Evolutionary conservation across 352 stramenopile species (phyloP).

Genomic region (Phytopythium boreale): DNA sequence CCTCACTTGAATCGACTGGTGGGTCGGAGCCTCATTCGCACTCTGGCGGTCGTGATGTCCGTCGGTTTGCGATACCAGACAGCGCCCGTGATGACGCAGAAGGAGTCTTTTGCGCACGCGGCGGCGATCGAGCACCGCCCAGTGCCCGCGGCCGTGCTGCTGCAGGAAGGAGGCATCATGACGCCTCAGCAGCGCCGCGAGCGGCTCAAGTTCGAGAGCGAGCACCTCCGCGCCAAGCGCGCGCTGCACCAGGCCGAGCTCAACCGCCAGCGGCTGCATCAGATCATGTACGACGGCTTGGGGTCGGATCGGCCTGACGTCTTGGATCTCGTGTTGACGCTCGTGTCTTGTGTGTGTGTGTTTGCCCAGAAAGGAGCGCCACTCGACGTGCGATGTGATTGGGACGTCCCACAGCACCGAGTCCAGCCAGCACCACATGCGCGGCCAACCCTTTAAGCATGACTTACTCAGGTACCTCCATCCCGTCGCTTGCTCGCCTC

Average conservation of each 20-base stretch:
- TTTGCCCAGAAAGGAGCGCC: constrained; percentile 31
- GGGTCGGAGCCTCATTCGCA: neutral
- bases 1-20: neutral
- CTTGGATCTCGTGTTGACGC: constrained; percentile 6
- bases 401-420: constrained; percentile 15
- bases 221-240: constrained; percentile 46
- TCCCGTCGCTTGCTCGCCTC: neutral
- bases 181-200: constrained; percentile 66
- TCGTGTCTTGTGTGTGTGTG: neutral
- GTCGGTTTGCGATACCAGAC: constrained; percentile 2
- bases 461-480: constrained; percentile 39
- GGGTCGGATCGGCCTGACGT: neutral
- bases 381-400: constrained; percentile 56
- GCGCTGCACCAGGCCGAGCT: constrained; percentile 51
- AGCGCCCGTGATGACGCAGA: constrained; percentile 43
- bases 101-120: constrained; percentile 40
- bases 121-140: constrained; percentile 42
- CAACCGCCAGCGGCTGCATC: constrained; percentile 60
- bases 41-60: neutral
- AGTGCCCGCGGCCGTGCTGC: constrained; percentile 43
- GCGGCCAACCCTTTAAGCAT: constrained; percentile 41
- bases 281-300: constrained; percentile 52
- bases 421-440: constrained; percentile 13
- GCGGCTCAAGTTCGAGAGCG: constrained; percentile 57
- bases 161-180: constrained; percentile 71